These are phyloP conservation scores for Blastobotrys apis DNA, from an alignment of 1,139 yeast species.

Conservation along the genomic window DNA sequence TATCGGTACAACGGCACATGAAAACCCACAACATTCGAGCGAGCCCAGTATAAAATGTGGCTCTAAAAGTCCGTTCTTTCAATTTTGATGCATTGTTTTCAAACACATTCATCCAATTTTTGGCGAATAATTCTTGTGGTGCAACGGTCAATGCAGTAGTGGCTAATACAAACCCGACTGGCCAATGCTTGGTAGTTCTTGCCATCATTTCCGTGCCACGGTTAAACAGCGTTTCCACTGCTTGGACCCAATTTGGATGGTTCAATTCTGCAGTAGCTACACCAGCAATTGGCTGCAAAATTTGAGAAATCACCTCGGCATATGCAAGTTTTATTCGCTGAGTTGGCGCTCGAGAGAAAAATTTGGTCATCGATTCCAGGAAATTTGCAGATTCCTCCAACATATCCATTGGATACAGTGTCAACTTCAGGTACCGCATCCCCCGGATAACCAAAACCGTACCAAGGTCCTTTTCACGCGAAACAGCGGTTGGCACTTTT, in stretches of 20 bases:
- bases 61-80: conserved; percentile 44
- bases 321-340: conserved; percentile 64
- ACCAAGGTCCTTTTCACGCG: conserved; percentile 63
- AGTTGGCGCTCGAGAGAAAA: conserved; percentile 63
- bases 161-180: conserved; percentile 62
- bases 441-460: conserved; percentile 79
- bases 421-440: conserved; percentile 76
- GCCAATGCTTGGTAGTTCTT: conserved; percentile 61
- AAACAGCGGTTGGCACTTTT: conserved; percentile 53
- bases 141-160: conserved; percentile 78
- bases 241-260: conserved; percentile 92
- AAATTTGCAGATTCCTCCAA: conserved; percentile 94
- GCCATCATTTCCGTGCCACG: conserved; percentile 45
- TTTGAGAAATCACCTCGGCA: conserved; percentile 73
- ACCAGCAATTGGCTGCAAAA: conserved; percentile 79
- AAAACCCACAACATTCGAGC: conserved; percentile 87
- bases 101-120: conserved; percentile 67
- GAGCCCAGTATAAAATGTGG: conserved; percentile 58
- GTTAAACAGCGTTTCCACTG: conserved; percentile 58
- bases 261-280: conserved; percentile 89
- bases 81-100: conserved; percentile 44
- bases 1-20: conserved; percentile 78
- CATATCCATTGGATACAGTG: conserved; percentile 76
- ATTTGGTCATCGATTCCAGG: conserved; percentile 76
- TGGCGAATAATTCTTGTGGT: conserved; percentile 69